Conservation (phyloP, 257 asterid species). For the Cordia subcordata region DNA sequence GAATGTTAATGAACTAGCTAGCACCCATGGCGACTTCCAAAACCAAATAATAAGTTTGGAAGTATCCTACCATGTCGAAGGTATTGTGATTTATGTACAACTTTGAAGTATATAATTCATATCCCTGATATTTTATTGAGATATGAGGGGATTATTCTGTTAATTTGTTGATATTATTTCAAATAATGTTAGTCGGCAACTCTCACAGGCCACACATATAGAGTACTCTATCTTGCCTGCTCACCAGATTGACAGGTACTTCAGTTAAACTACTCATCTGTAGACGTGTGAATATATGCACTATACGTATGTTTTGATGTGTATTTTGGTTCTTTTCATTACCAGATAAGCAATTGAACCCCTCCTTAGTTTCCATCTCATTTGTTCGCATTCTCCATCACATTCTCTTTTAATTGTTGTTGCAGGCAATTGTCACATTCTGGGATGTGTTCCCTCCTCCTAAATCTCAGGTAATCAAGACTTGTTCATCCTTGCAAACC, state of each 20-base stretch:
- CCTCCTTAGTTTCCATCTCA: neutral
- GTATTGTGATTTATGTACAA: slow-evolving; percentile 27
- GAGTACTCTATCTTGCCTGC: slow-evolving; percentile 90
- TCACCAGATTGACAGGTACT: slow-evolving; percentile 97
- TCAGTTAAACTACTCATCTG: neutral
- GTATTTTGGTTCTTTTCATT: neutral
- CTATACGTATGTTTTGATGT: neutral
- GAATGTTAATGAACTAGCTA: slow-evolving; percentile 88
- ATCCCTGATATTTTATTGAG: neutral
- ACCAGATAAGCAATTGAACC: neutral
- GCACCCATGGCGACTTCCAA: slow-evolving; percentile 94
- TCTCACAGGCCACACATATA: slow-evolving; percentile 82
- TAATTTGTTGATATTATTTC: neutral
- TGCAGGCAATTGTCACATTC: slow-evolving; percentile 90
- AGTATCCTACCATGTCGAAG: slow-evolving; percentile 91
- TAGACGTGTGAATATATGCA: neutral
- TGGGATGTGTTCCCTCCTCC: slow-evolving; percentile 97
- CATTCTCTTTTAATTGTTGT: neutral
- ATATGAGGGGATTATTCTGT: neutral
- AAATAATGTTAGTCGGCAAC: slow-evolving; percentile 68
- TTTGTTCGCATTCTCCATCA: neutral
- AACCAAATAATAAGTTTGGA: slow-evolving; percentile 90
- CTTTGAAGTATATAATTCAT: neutral
- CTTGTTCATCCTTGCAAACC: neutral
- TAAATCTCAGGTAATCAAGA: slow-evolving; percentile 67